Percentiles rank a stretch among this genome's conserved stretches.
Evolutionary conservation across 2,329 filamentous ascomycete genomes (phyloP).

Genomic region (Colletotrichum horii): DNA sequence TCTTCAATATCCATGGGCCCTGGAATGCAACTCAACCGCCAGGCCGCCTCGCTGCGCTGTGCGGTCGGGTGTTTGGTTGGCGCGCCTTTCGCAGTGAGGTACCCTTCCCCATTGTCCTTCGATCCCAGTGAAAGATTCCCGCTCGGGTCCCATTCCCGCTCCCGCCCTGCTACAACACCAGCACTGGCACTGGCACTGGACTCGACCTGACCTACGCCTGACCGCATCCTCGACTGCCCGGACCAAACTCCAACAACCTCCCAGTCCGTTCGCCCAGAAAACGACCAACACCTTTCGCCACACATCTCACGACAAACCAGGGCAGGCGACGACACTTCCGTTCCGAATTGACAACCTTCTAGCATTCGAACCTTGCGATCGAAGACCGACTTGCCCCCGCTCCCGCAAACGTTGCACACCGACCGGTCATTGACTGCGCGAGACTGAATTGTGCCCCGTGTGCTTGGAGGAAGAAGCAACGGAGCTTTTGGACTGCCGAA

Average conservation of each 20-base stretch:
- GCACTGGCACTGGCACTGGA: slow-evolving; percentile 2
- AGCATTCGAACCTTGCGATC: not conserved
- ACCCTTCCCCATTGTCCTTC: not conserved
- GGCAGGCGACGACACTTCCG: not conserved
- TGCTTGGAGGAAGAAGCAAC: not conserved
- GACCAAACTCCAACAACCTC: not conserved
- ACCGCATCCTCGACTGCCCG: slow-evolving; percentile 12
- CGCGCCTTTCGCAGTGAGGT: not conserved
- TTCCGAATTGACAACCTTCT: not conserved
- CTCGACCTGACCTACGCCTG: slow-evolving; percentile 13
- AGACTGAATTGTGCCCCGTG: not conserved
- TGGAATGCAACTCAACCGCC: slow-evolving; percentile 10
- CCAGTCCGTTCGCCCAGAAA: not conserved
- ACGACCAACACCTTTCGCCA: not conserved
- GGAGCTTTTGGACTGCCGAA: not conserved
- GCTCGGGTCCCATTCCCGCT: slow-evolving; percentile 17
- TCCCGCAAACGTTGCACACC: not conserved
- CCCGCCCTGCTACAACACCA: slow-evolving; percentile 19
- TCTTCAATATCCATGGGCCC: not conserved
- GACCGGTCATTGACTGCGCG: not conserved
- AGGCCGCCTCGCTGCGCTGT: not conserved
- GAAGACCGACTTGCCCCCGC: not conserved
- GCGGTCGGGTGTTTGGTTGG: slow-evolving; percentile 1
- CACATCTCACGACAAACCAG: not conserved
- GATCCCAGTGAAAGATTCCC: slow-evolving; percentile 18